phyloP scores from a whole-genome alignment of 1,139 yeast genomes.

The Geotrichum siamense region DNA sequence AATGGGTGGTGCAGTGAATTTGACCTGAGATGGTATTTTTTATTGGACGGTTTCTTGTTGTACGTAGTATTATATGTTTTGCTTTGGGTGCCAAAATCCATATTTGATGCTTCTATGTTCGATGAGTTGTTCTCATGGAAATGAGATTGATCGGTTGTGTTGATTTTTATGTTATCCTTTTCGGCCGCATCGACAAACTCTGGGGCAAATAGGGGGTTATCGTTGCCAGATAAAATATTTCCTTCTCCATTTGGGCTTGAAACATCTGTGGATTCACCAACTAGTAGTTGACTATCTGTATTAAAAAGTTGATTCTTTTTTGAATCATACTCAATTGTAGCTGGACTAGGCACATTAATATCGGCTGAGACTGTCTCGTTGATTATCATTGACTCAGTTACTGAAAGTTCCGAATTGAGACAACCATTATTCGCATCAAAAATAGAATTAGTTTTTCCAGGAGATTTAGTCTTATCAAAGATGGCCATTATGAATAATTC shows the following conservation, averaged over 20 bases:
- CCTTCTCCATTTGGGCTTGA: neutral
- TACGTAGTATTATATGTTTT: too few relatives aligned
- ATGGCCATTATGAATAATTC: too few relatives aligned
- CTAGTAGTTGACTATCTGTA: neutral
- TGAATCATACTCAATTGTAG: constrained; percentile 13
- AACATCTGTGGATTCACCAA: neutral
- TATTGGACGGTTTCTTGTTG: too few relatives aligned
- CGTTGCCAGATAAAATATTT: neutral
- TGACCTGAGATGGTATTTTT: too few relatives aligned
- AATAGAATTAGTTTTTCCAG: neutral
- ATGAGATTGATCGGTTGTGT: neutral
- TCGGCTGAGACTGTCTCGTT: constrained; percentile 15
- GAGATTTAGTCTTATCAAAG: too few relatives aligned
- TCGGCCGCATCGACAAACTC: neutral
- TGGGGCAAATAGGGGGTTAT: neutral
- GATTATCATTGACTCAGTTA: constrained; percentile 12
- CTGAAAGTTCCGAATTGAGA: too few relatives aligned
- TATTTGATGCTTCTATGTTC: too few relatives aligned
- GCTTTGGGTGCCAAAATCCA: too few relatives aligned
- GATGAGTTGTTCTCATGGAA: neutral
- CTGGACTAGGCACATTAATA: constrained; percentile 13
- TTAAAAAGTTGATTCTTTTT: constrained; percentile 6
- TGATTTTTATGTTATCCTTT: neutral
- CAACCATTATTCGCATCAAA: neutral
- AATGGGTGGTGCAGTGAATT: neutral